Conservation (phyloP, 2,329 filamentous ascomycete genomes). For the Ophiocordyceps camponoti-leonardi region DNA sequence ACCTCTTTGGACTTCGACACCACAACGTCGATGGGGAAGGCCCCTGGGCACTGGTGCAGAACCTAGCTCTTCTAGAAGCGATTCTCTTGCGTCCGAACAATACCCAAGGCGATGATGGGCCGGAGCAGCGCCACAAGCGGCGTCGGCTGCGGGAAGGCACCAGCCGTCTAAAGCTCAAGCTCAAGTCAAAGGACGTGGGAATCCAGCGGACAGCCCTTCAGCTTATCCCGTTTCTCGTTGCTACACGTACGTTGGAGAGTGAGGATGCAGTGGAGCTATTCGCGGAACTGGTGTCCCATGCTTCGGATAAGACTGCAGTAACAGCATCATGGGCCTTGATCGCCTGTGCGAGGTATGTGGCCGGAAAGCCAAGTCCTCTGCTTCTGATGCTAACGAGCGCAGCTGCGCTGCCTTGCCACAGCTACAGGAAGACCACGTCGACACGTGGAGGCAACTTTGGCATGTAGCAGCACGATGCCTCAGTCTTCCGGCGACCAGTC, state of each 20-base stretch:
- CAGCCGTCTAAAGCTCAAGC: constrained; percentile 29
- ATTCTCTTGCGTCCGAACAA: constrained; percentile 18
- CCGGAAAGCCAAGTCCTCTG: background rate
- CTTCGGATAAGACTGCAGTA: constrained; percentile 50
- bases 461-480: constrained; percentile 54
- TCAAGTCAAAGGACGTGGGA: constrained; percentile 25
- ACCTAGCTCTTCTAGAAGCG: constrained; percentile 38
- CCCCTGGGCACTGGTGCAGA: constrained; percentile 42
- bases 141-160: constrained; percentile 24
- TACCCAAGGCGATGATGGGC: constrained; percentile 7
- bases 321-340: constrained; percentile 71
- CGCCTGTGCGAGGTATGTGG: constrained; percentile 53
- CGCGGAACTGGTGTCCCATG: constrained; percentile 36
- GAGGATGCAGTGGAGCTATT: constrained; percentile 40
- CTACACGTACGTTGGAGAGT: constrained; percentile 23
- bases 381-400: constrained; percentile 6
- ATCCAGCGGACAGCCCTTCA: constrained; percentile 36
- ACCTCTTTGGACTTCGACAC: constrained; percentile 34
- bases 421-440: constrained; percentile 16
- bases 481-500: constrained; percentile 51
- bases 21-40: constrained; percentile 38
- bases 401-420: constrained; percentile 14
- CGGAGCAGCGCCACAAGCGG: constrained; percentile 34
- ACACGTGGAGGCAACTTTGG: constrained; percentile 58
- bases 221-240: constrained; percentile 37